Evolutionary conservation across 495 filamentous ascomycete genomes (phyloP).

Genomic region (Neurospora sp.): DNA sequence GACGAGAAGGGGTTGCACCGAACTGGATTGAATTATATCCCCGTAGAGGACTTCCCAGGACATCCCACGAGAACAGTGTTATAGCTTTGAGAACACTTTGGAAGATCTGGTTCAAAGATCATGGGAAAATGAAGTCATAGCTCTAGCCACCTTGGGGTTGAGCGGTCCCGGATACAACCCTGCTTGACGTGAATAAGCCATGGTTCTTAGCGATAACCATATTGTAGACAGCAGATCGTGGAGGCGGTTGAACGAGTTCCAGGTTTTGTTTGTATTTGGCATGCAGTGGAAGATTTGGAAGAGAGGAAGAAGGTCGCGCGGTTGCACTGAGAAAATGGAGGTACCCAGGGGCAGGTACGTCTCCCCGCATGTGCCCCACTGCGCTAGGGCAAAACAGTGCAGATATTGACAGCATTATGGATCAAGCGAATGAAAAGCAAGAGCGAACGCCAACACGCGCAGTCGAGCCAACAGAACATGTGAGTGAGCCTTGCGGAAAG

Average conservation of each 20-base stretch:
- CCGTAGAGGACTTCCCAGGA: not conserved
- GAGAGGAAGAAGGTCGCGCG: not conserved
- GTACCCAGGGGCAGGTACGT: not conserved
- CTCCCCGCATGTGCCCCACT: not conserved
- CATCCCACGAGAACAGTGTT: not conserved
- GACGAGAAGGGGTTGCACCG: not conserved
- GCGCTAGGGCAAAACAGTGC: not conserved
- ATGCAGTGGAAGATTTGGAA: not conserved
- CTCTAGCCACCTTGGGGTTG: not conserved
- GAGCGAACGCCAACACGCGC: not conserved
- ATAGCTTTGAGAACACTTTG: not conserved
- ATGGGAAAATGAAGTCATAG: not conserved
- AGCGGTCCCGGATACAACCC: not conserved
- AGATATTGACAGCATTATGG: not conserved
- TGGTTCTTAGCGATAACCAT: not conserved
- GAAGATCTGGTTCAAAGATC: not conserved
- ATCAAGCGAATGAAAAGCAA: not conserved
- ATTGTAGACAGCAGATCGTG: not conserved
- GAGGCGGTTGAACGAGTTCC: not conserved
- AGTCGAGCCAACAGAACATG: not conserved
- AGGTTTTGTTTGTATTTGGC: not conserved
- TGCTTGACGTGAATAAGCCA: not conserved
- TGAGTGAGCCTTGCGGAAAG: not conserved
- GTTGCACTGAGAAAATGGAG: not conserved
- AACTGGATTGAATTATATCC: not conserved